Evolutionary conservation across 805 yeast species (phyloP).

Genomic region (Starmerella sp.): DNA sequence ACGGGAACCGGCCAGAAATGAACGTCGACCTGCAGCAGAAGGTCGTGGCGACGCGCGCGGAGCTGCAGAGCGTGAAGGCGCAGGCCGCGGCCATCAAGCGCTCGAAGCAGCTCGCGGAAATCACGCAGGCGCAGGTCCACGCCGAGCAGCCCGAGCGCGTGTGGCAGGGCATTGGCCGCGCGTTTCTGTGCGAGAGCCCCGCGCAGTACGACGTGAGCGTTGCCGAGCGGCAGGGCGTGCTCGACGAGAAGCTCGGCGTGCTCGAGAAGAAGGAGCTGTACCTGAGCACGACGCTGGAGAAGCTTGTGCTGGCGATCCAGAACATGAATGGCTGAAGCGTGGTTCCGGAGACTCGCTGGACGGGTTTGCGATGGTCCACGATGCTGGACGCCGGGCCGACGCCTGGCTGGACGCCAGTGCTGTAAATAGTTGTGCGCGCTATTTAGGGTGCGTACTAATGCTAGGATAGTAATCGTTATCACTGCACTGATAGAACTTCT

Average conservation of each 20-base stretch:
- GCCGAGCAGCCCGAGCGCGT: slow-evolving; percentile 38
- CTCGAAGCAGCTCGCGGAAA: slow-evolving; percentile 41
- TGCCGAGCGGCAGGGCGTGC: slow-evolving; percentile 40
- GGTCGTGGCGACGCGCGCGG: slow-evolving; percentile 47
- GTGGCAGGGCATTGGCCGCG: slow-evolving; percentile 80
- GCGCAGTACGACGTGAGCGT: slow-evolving; percentile 40
- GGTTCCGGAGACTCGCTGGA: too few relatives aligned
- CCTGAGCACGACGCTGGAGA: slow-evolving; percentile 64
- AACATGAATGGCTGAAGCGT: neutral
- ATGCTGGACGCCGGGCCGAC: too few relatives aligned
- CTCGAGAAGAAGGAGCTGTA: slow-evolving; percentile 60
- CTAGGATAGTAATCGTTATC: too few relatives aligned
- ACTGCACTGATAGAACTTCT: too few relatives aligned
- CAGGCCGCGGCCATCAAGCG: slow-evolving; percentile 42
- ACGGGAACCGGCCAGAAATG: neutral
- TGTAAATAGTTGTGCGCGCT: too few relatives aligned
- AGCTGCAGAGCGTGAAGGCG: slow-evolving; percentile 42
- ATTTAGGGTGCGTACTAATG: too few relatives aligned
- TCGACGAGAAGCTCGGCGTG: slow-evolving; percentile 48
- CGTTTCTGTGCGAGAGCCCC: slow-evolving; percentile 36
- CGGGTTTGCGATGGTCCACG: too few relatives aligned
- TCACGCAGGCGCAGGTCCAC: slow-evolving; percentile 47
- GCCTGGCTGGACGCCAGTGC: too few relatives aligned
- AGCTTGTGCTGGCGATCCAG: slow-evolving; percentile 34
- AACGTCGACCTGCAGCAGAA: slow-evolving; percentile 52